These are phyloP conservation scores for Botrytis byssoidea DNA, from an alignment of 2,329 filamentous ascomycete species.

Conservation along the genomic window DNA sequence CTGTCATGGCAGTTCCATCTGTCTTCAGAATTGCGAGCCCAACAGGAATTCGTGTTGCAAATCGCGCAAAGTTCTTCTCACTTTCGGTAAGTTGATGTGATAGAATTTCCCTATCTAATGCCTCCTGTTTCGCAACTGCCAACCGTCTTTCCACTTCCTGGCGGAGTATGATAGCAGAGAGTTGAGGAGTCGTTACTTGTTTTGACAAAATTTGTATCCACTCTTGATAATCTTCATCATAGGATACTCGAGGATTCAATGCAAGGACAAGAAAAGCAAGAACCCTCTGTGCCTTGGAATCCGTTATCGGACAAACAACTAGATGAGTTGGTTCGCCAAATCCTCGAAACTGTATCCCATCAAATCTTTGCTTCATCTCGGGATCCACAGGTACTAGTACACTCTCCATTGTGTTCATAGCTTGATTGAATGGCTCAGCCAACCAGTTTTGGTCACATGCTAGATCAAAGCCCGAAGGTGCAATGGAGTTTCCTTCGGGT, in stretches of 20 bases:
- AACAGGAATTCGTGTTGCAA: constrained; percentile 70
- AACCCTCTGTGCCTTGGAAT: constrained; percentile 63
- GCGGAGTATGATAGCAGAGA: constrained; percentile 62
- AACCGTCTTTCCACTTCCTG: background rate
- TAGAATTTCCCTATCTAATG: constrained; percentile 64
- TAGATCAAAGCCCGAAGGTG: constrained; percentile 68
- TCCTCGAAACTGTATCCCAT: constrained; percentile 65
- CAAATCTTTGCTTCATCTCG: constrained; percentile 50
- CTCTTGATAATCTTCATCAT: constrained; percentile 70
- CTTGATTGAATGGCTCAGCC: constrained; percentile 66
- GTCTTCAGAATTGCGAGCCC: constrained; percentile 69
- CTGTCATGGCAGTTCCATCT: constrained; percentile 48
- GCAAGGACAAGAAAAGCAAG: constrained; percentile 42
- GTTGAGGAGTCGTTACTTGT: constrained; percentile 62
- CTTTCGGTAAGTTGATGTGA: constrained; percentile 62
- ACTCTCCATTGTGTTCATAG: constrained; percentile 64
- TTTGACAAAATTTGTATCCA: constrained; percentile 41
- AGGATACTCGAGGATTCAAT: constrained; percentile 73
- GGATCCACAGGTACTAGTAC: constrained; percentile 61
- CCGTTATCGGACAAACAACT: constrained; percentile 76
- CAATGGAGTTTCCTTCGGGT: constrained; percentile 60
- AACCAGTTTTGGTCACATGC: constrained; percentile 72
- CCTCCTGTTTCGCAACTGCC: constrained; percentile 47
- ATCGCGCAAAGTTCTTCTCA: constrained; percentile 64
- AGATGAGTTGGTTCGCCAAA: constrained; percentile 67